Conservation (phyloP, 2,329 filamentous ascomycete genomes). For the Trichophyton mentagrophytes region DNA sequence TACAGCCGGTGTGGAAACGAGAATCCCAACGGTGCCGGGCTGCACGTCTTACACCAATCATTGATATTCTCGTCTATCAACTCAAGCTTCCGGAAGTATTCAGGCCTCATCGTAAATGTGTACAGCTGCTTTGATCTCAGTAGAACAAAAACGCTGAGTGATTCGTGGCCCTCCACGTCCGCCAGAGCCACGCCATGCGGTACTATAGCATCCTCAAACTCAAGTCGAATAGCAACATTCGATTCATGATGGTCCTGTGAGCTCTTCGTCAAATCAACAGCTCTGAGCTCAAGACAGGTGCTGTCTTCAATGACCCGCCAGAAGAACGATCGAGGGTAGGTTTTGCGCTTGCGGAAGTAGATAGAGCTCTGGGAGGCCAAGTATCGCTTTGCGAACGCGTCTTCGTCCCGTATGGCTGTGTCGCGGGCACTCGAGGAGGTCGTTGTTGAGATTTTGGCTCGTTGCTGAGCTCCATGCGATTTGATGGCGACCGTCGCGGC, state of each 20-base stretch:
- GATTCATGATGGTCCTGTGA: constrained; percentile 51
- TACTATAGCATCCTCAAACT: constrained; percentile 61
- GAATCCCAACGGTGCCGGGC: constrained; percentile 61
- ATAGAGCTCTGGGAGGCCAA: constrained; percentile 69
- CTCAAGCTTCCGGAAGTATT: constrained; percentile 61
- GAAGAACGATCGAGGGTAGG: constrained; percentile 70
- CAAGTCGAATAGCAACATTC: constrained; percentile 62
- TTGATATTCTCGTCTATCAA: constrained; percentile 60
- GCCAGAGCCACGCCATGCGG: constrained; percentile 69
- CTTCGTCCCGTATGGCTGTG: constrained; percentile 45
- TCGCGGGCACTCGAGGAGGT: constrained; percentile 30
- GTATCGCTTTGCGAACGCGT: constrained; percentile 57
- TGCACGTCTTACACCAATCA: constrained; percentile 62
- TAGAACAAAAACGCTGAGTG: constrained; percentile 65
- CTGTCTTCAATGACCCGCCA: constrained; percentile 80
- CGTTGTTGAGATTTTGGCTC: constrained; percentile 34
- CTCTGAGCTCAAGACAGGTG: constrained; percentile 68
- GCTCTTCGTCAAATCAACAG: constrained; percentile 64
- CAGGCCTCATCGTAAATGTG: constrained; percentile 68
- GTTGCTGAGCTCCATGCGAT: constrained; percentile 32
- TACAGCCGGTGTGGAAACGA: constrained; percentile 70
- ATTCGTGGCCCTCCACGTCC: constrained; percentile 65
- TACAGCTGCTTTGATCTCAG: constrained; percentile 69
- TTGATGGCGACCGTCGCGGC: constrained; percentile 55
- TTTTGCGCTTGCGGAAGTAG: constrained; percentile 66